Evolutionary conservation across 768 basidiomycete genomes (phyloP).

Genomic region (Xerocomus spinulosus): DNA sequence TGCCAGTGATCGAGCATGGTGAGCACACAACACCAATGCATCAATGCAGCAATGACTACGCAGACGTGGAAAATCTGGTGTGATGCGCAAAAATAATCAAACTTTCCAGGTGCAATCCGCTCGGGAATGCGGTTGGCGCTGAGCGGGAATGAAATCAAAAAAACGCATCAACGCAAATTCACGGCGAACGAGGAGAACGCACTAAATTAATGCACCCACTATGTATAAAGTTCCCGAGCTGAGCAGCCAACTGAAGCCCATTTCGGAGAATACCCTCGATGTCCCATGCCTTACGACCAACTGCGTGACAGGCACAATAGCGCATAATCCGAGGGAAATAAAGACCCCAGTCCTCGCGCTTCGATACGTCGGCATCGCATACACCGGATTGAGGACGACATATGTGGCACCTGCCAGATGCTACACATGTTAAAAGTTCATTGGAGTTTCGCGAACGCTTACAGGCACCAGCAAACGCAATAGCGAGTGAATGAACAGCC

Average conservation of each 20-base stretch:
- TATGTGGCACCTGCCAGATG: slow-evolving; percentile 53
- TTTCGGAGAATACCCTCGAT: slow-evolving; percentile 47
- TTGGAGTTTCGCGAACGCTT: slow-evolving; percentile 24
- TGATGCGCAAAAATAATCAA: slow-evolving; percentile 74
- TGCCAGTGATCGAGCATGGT: slow-evolving; percentile 60
- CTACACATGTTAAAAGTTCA: slow-evolving; percentile 1
- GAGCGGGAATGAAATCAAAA: slow-evolving; percentile 34
- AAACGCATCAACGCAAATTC: slow-evolving; percentile 21
- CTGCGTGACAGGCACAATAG: slow-evolving; percentile 66
- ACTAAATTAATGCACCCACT: slow-evolving; percentile 77
- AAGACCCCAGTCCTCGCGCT: slow-evolving; percentile 76
- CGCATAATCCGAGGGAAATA: slow-evolving; percentile 69
- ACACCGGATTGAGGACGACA: slow-evolving; percentile 75
- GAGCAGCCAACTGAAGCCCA: slow-evolving; percentile 70
- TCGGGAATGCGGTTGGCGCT: slow-evolving; percentile 87
- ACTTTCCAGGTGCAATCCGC: slow-evolving; percentile 64
- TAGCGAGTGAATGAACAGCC: slow-evolving; percentile 49
- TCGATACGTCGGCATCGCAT: slow-evolving; percentile 69
- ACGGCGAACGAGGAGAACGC: slow-evolving; percentile 38
- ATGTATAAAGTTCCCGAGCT: slow-evolving; percentile 74
- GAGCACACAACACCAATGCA: slow-evolving; percentile 58
- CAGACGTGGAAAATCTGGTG: slow-evolving; percentile 89
- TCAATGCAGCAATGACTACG: slow-evolving; percentile 67
- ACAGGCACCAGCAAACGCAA: slow-evolving; percentile 56
- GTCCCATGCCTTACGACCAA: slow-evolving; percentile 56